A percentile compares a stretch with the other conserved stretches of the same genome.
Conservation (phyloP, 768 basidiomycete genomes). For the Trametes cinnabarina region DNA sequence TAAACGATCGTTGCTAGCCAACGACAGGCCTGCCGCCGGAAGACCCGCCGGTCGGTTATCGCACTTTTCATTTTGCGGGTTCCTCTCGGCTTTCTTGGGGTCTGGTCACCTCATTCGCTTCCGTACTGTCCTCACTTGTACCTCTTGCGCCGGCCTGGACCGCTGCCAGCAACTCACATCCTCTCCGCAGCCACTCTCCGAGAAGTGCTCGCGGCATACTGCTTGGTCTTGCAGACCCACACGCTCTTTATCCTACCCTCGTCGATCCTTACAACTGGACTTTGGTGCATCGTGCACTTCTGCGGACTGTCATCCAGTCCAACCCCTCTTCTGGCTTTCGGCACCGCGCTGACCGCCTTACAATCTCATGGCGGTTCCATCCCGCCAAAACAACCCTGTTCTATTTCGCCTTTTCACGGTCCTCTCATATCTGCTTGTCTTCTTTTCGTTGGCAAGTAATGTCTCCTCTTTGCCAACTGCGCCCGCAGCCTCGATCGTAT, state of each 20-base stretch:
- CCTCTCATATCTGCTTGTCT: conserved; percentile 16
- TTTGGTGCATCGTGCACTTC: background rate
- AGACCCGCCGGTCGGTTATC: conserved; percentile 7
- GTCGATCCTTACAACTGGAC: conserved; percentile 16
- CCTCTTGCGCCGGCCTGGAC: conserved; percentile 2
- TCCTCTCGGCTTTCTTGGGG: background rate
- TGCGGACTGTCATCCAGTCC: background rate
- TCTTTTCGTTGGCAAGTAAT: conserved; percentile 8
- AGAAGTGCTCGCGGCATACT: background rate
- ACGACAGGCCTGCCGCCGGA: conserved; percentile 1
- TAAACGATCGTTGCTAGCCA: conserved; percentile 9
- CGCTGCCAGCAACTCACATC: conserved; percentile 3
- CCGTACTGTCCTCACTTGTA: background rate
- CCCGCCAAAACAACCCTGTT: conserved; percentile 9
- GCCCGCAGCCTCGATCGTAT: background rate
- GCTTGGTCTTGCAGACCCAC: background rate
- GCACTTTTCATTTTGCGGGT: conserved; percentile 13
- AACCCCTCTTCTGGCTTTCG: background rate
- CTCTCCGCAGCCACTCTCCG: background rate
- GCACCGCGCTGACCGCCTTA: conserved; percentile 6
- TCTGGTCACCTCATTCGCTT: background rate
- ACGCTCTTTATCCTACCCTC: conserved; percentile 14
- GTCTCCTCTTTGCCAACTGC: conserved; percentile 9
- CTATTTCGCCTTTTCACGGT: conserved; percentile 1
- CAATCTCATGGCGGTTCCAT: conserved; percentile 17